Evolutionary conservation across 139 green algal species (phyloP).

Genomic region (Closterium sp.): DNA sequence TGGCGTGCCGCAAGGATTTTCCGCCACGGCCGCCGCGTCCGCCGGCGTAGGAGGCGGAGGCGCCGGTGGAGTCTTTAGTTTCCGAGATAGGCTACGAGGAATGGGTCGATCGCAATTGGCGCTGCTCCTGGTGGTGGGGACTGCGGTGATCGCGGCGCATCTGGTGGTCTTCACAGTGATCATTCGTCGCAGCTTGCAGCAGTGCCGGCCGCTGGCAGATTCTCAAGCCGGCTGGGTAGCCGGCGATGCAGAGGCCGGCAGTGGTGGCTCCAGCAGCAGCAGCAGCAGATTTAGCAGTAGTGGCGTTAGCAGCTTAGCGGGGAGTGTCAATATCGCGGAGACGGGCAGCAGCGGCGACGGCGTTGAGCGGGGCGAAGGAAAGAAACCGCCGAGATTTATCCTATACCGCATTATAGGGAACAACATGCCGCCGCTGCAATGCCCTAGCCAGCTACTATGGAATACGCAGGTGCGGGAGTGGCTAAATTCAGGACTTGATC

Average conservation of each 20-base stretch:
- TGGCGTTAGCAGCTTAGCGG: neutral
- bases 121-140: neutral
- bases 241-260: neutral
- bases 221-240: neutral
- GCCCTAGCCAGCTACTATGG: slow-evolving; percentile 20
- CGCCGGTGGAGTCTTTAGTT: neutral
- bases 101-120: neutral
- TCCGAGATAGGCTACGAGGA: neutral
- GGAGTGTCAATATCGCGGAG: neutral
- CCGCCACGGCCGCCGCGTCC: neutral
- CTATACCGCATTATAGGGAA: slow-evolving; percentile 38
- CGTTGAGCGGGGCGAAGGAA: neutral
- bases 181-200: neutral
- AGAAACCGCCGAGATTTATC: neutral
- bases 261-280: neutral
- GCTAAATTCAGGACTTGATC: too few species aligned
- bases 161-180: neutral
- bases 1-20: neutral
- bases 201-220: neutral
- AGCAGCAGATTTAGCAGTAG: neutral
- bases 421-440: slow-evolving; percentile 44
- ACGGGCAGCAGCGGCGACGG: neutral
- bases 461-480: slow-evolving; percentile 32
- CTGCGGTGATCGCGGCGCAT: neutral
- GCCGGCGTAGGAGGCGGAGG: neutral